Percentiles rank a stretch among this genome's conserved stretches.
These are phyloP conservation scores for Jamesozyma piceae DNA, from an alignment of 805 yeast genomes.

Conservation along the genomic window DNA sequence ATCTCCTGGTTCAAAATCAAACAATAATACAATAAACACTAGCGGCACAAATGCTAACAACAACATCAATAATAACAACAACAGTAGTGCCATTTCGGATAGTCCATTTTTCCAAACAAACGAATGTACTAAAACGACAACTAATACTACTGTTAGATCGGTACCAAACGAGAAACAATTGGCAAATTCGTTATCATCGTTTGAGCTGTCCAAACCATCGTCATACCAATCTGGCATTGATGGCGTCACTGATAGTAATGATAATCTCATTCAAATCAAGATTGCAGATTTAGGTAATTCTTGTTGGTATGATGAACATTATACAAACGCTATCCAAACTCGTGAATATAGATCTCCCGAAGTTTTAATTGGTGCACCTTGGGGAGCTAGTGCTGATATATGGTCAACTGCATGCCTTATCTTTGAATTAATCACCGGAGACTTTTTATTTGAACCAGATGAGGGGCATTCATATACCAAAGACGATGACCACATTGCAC, in stretches of 20 bases:
- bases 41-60: neutral
- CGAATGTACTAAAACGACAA: neutral
- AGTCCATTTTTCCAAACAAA: neutral
- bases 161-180: constrained; percentile 11
- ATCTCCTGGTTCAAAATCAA: neutral
- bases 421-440: constrained; percentile 90
- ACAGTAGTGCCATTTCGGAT: neutral
- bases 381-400: constrained; percentile 94
- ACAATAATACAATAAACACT: neutral
- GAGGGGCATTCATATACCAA: constrained; percentile 67
- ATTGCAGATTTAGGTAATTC: constrained; percentile 93
- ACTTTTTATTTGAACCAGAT: constrained; percentile 82
- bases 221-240: neutral
- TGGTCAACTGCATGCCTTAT: constrained; percentile 94
- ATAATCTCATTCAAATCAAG: constrained; percentile 63
- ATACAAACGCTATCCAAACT: constrained; percentile 84
- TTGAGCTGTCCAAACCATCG: constrained; percentile 21
- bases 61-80: neutral
- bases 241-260: constrained; percentile 6
- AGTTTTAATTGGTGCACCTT: constrained; percentile 62
- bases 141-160: neutral
- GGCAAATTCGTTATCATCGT: constrained; percentile 34
- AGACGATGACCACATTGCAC: constrained; percentile 95
- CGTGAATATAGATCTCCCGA: constrained; percentile 92
- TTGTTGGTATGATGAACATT: constrained; percentile 71